These are phyloP conservation scores for Whalleya microplaca DNA, from an alignment of 2,329 filamentous ascomycete species.

Conservation along the genomic window DNA sequence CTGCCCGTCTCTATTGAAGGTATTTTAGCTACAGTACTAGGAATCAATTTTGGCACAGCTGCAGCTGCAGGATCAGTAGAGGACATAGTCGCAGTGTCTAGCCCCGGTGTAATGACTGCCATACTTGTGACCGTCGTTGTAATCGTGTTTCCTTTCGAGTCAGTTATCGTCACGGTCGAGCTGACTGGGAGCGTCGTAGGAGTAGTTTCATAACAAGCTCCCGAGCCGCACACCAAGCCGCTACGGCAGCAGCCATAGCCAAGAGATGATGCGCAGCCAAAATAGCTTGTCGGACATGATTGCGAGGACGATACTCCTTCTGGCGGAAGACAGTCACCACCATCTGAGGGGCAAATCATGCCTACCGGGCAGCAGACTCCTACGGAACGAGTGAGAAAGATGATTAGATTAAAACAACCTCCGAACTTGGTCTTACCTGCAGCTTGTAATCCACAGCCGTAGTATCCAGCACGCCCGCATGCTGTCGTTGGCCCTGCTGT, in stretches of 20 bases:
- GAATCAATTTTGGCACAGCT: constrained; percentile 48
- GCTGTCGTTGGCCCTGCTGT: constrained; percentile 47
- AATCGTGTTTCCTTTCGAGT: constrained; percentile 41
- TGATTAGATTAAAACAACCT: neutral
- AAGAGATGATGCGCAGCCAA: constrained; percentile 53
- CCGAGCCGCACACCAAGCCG: constrained; percentile 52
- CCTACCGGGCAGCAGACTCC: constrained; percentile 52
- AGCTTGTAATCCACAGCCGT: constrained; percentile 46
- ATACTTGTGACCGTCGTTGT: constrained; percentile 49
- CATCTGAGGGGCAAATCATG: constrained; percentile 44
- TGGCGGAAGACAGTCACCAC: constrained; percentile 47
- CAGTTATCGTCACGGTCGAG: constrained; percentile 49
- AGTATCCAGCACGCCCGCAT: constrained; percentile 41
- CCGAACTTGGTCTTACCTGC: constrained; percentile 18
- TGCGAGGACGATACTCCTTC: constrained; percentile 44
- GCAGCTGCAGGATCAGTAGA: constrained; percentile 23
- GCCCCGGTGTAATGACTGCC: constrained; percentile 36
- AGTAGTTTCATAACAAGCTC: constrained; percentile 52
- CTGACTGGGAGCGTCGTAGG: constrained; percentile 51
- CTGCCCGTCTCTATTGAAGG: constrained; percentile 35
- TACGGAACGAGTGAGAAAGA: constrained; percentile 25
- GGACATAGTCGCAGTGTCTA: constrained; percentile 31
- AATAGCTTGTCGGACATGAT: constrained; percentile 50
- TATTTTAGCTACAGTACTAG: constrained; percentile 48
- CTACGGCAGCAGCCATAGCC: constrained; percentile 58